Evolutionary conservation across 768 basidiomycete genomes (phyloP).

Genomic region (Trametes gibbosa): DNA sequence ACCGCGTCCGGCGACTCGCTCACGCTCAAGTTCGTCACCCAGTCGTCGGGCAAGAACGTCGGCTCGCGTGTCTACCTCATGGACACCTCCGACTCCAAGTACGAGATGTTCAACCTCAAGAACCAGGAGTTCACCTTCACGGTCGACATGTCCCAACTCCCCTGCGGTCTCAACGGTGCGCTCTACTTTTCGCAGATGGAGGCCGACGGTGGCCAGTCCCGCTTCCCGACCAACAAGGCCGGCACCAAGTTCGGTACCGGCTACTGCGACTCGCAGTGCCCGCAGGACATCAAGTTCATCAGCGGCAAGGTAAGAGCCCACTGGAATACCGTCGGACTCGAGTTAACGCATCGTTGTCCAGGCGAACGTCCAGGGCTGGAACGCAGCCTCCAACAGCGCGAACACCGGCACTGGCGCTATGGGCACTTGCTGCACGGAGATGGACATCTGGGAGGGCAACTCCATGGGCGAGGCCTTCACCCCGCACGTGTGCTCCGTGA

Average conservation of each 20-base stretch:
- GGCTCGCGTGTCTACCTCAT: slow-evolving; percentile 50
- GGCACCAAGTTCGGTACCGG: slow-evolving; percentile 64
- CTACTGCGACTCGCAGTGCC: slow-evolving; percentile 64
- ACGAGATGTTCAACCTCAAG: slow-evolving; percentile 49
- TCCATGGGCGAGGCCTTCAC: slow-evolving; percentile 29
- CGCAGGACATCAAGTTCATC: slow-evolving; percentile 59
- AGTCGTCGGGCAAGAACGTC: slow-evolving; percentile 28
- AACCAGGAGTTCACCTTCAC: slow-evolving; percentile 61
- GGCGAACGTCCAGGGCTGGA: slow-evolving; percentile 32
- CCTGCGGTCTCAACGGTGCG: slow-evolving; percentile 60
- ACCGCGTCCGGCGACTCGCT: slow-evolving; percentile 32
- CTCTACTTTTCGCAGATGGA: slow-evolving; percentile 63
- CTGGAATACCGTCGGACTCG: not conserved
- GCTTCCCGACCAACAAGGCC: slow-evolving; percentile 53
- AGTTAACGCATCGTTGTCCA: slow-evolving; percentile 24
- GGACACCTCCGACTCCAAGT: slow-evolving; percentile 35
- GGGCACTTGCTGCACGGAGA: slow-evolving; percentile 35
- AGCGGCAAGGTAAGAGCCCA: slow-evolving; percentile 43
- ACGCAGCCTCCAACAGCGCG: slow-evolving; percentile 19
- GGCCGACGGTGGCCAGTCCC: slow-evolving; percentile 50
- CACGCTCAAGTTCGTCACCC: slow-evolving; percentile 33
- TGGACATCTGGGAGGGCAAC: slow-evolving; percentile 38
- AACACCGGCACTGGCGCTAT: slow-evolving; percentile 30
- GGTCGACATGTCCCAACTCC: slow-evolving; percentile 55
- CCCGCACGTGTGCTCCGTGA: slow-evolving; percentile 33